Conservation (phyloP, 192 early-diverging fungal genomes). For the Oehlia diaphana region DNA sequence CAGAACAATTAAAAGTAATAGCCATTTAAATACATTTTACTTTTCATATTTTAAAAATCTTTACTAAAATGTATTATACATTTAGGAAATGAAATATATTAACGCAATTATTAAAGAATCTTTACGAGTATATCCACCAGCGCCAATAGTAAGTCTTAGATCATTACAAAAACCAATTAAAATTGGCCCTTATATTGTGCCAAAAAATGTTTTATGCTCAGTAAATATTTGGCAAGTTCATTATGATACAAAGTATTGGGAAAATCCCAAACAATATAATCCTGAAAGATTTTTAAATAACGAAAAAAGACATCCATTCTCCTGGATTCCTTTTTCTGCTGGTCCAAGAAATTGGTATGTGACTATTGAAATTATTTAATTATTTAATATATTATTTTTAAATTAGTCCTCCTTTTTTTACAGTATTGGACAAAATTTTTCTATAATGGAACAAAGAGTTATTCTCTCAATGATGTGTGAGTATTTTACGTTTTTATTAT, state of each 20-base stretch:
- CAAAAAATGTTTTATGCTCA: not conserved
- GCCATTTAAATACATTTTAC: not conserved
- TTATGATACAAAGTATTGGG: not conserved
- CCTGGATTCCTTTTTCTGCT: not conserved
- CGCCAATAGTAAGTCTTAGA: not conserved
- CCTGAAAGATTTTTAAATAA: not conserved
- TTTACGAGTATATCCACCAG: not conserved
- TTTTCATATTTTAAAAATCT: not conserved
- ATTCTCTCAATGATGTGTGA: not conserved
- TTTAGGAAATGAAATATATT: slow-evolving; percentile 7
- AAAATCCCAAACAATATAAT: not conserved
- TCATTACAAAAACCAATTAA: not conserved
- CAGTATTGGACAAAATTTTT: slow-evolving; percentile 1
- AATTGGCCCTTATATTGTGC: not conserved
- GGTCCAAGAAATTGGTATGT: slow-evolving; percentile 1
- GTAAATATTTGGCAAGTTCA: not conserved
- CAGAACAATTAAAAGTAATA: not conserved
- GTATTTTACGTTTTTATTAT: not conserved
- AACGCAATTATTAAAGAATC: slow-evolving; percentile 1
- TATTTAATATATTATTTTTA: not conserved
- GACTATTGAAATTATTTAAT: not conserved
- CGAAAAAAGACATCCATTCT: not conserved
- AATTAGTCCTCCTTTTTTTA: too few species aligned
- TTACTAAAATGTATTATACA: not conserved
- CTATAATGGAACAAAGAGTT: slow-evolving; percentile 6